Base-by-base conservation (phyloP, 2,329 filamentous ascomycete genomes). In the Colletotrichum sojae region DNA sequence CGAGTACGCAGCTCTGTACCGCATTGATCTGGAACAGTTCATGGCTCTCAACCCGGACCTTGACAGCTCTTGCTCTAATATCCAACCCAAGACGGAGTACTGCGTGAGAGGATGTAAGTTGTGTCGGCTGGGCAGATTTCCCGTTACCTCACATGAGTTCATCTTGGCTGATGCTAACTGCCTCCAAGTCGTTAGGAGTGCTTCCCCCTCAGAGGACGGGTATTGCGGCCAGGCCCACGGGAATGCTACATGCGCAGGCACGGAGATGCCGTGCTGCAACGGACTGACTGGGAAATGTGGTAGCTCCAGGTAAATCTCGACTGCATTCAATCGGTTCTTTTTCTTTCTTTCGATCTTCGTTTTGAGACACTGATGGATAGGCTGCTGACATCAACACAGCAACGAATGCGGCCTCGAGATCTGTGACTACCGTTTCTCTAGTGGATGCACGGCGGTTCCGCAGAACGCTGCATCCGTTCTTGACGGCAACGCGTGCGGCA, bases 21-120 rank as follows among this genome's bases (percentile, higher is more conserved):
- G 40, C 5, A 75, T 76, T 39, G 64, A 40, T 18, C 36, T 73
- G 5, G 73, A 75, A 6, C 65, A 63, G 22, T 76, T 78, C 43
- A 76, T 77, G 48, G 46, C 36, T 31, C 69, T 78, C n/a, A 79
- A 79, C 63, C 76, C 76, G 12, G 48, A 57, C 2, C 18, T 79
- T 5, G 55, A 76, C 16, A 55, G 27, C 18, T 74, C 76, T 62
- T 79, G 77, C 69, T 55, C 60, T 9, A 77, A 73, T 51, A 75
- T 79, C 55, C 56, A 75, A 55, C 72, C 76, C 6, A 69, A 74
- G 31, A 76, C 74, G 1, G 56, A 71, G 16, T 79, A 78, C 59
- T 78, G 76, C 63, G 73, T 76, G 5, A 55, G 52, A 18, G 75
- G 76, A 52, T 78, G 76, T 78, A 67, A 75, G 76, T 43, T 22